Evolutionary conservation across 176 grass and related monocot species (phyloP).

Genomic region (Eragrostis curvula): DNA sequence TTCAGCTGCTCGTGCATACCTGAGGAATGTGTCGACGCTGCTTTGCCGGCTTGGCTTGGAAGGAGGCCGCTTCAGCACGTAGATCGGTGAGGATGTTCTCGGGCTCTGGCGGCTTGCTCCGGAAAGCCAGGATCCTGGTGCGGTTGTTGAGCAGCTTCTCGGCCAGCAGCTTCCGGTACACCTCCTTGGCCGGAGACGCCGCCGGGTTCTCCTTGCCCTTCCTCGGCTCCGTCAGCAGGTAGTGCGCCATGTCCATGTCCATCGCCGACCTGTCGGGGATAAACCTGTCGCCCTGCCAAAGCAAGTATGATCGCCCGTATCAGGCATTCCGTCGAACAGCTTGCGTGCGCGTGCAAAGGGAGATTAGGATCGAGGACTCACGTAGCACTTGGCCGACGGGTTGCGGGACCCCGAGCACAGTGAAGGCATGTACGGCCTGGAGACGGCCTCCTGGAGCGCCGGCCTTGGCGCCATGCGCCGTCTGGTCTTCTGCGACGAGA

Average conservation of each 20-base stretch:
- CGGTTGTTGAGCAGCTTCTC: constrained; percentile 66
- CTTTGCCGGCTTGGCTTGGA: constrained; percentile 48
- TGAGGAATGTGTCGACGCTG: constrained; percentile 53
- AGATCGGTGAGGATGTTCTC: constrained; percentile 36
- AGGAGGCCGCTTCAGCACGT: constrained; percentile 25
- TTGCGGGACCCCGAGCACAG: constrained; percentile 40
- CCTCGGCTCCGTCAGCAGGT: constrained; percentile 65
- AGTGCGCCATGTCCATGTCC: constrained; percentile 71
- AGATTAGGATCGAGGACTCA: constrained; percentile 15
- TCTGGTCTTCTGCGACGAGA: constrained; percentile 44
- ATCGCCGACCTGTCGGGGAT: constrained; percentile 58
- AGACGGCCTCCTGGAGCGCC: constrained; percentile 47
- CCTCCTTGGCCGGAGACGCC: constrained; percentile 52
- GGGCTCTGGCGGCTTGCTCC: constrained; percentile 55
- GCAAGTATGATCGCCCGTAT: constrained; percentile 17
- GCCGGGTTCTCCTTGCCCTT: constrained; percentile 51
- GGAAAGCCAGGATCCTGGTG: constrained; percentile 62
- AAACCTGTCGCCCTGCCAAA: constrained; percentile 68
- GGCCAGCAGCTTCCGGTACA: constrained; percentile 56
- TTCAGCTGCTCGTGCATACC: constrained; percentile 17
- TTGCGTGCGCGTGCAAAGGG: not conserved
- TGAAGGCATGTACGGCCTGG: constrained; percentile 61
- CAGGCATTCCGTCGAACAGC: constrained; percentile 35
- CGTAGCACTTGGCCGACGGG: constrained; percentile 41
- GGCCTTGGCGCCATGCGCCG: constrained; percentile 4